Base-by-base conservation (phyloP, 805 yeast species). In the Cyberlindnera maclurae region DNA sequence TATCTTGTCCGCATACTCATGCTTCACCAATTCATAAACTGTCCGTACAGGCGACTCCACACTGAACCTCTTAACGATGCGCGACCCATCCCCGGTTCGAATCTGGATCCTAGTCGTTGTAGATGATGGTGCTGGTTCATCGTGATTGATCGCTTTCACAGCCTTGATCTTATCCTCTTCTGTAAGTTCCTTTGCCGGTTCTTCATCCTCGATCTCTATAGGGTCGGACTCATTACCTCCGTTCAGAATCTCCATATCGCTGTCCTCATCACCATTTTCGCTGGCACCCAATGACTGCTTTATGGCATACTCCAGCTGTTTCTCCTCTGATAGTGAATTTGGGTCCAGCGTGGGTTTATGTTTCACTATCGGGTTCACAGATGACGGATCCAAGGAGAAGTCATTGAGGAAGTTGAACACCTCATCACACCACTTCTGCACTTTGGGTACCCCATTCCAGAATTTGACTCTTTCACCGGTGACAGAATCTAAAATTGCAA, bases 401-500 rank as follows among this genome's bases (percentile, higher is more conserved):
- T 70, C 55, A 22, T 60, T 59, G 51, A 90, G 63, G 58, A 93
- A 93, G 29, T 77, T 80, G 30, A 77, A 71, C 4, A 85, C 75
- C 36, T 84, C 86, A 29, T 71, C 70, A 8, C 80, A 58, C 77
- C 89, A 89, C 15, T 61, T 66, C 4, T 70, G 68, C 1, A 71
- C 66, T 15, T 64, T 63, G 0, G 94, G 94, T 1, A 77, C 79
- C 1, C 73, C 75, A n/a, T 68, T 64, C 96, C 97, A 93, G 38
- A 68, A 69, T 48, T 73, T 72, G 40, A 87, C 73, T 43, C 95
- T 70, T 60, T 93, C 99, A 16, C 97, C 97, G 0, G 98, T 93
- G 57, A 89, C 77, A 2, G 98, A 97, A 54, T 93, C 99, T 36
- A 93, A 58, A 29, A 93, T 84, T 1, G 96, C 84, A 31, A 93